phyloP scores from a whole-genome alignment of 225 moss, liverwort and hornwort species.

The Lunularia cruciata region DNA sequence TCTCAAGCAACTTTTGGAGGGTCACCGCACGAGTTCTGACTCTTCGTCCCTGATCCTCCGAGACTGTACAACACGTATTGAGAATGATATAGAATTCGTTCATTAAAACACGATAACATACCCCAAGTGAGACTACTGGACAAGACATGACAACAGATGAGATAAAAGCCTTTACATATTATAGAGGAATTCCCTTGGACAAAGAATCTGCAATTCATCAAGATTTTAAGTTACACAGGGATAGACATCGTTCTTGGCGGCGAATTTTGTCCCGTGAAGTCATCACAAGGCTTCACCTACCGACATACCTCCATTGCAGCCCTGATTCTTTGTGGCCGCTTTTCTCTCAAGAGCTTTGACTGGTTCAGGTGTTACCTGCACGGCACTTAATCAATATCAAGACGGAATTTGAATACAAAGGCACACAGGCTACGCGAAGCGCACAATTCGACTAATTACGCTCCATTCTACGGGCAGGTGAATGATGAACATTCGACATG shows the following conservation, averaged over 20 bases:
- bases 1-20: background rate
- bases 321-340: background rate
- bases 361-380: conserved; percentile 14
- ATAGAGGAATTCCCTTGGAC: no score
- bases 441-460: no score
- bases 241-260: no score
- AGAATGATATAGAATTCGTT: background rate
- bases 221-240: no score
- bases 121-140: no score
- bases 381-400: background rate
- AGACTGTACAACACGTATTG: background rate
- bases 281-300: background rate
- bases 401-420: background rate
- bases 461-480: no score
- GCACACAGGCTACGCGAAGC: no score
- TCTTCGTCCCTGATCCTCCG: conserved; percentile 2
- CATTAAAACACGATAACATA: background rate
- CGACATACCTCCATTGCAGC: conserved; percentile 29
- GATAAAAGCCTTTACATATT: no score
- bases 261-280: background rate
- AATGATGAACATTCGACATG: no score
- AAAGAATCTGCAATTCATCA: no score
- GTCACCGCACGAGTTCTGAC: conserved; percentile 12
- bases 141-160: background rate
- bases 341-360: background rate